Evolutionary conservation across 176 grass and related monocot species (phyloP).

Genomic region (Aegilops speltoides): DNA sequence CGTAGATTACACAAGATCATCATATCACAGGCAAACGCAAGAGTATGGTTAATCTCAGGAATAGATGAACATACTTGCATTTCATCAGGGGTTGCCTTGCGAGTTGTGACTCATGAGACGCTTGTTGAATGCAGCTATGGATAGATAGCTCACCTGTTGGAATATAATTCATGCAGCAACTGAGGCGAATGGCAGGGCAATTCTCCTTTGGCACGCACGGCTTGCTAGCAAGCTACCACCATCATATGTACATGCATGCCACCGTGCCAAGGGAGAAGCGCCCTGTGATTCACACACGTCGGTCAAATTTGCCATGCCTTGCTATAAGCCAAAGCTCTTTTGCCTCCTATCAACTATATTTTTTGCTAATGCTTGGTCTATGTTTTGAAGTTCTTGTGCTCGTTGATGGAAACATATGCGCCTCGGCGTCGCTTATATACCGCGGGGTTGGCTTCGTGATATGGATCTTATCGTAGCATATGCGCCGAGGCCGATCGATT

Average conservation of each 20-base stretch:
- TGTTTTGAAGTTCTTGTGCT: background rate
- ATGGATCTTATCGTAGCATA: slow-evolving; percentile 39
- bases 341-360: no score
- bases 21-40: no score
- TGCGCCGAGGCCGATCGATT: slow-evolving; percentile 28
- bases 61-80: no score
- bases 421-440: slow-evolving; percentile 36
- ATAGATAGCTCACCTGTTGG: no score
- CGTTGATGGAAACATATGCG: background rate
- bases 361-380: background rate
- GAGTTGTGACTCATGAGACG: no score
- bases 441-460: background rate
- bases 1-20: no score
- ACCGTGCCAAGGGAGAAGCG: slow-evolving; percentile 52
- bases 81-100: no score
- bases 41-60: no score
- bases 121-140: no score
- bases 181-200: slow-evolving; percentile 50
- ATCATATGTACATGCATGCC: background rate
- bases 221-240: background rate
- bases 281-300: slow-evolving; percentile 45
- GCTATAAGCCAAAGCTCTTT: no score
- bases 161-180: background rate
- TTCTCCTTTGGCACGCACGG: slow-evolving; percentile 58
- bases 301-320: no score